Evolutionary conservation across 2,329 filamentous ascomycete genomes (phyloP).

Genomic region (Fusarium sp.): DNA sequence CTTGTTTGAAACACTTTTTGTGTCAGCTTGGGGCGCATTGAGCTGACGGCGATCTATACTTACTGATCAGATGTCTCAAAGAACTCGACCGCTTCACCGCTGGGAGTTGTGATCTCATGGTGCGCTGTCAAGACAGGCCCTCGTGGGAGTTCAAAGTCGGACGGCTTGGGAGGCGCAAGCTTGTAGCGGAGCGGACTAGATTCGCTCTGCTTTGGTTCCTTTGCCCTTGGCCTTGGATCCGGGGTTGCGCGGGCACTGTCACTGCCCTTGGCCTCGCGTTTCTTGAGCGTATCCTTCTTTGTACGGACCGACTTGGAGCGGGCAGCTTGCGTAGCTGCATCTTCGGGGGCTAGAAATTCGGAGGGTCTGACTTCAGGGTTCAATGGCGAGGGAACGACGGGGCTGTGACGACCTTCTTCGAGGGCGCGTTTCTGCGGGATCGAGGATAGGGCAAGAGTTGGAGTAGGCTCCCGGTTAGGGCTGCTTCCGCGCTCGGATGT

Average conservation of each 20-base stretch:
- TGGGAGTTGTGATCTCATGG: slow-evolving; percentile 62
- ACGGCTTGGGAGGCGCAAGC: slow-evolving; percentile 70
- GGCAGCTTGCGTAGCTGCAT: slow-evolving; percentile 56
- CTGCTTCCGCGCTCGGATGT: slow-evolving; percentile 52
- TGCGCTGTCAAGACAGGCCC: slow-evolving; percentile 69
- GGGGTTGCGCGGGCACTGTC: slow-evolving; percentile 68
- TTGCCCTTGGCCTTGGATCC: slow-evolving; percentile 65
- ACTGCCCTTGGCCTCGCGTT: slow-evolving; percentile 71
- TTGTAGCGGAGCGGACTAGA: slow-evolving; percentile 70
- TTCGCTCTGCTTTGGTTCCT: slow-evolving; percentile 57
- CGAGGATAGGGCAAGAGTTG: slow-evolving; percentile 56
- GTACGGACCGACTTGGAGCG: slow-evolving; percentile 58
- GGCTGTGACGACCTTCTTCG: slow-evolving; percentile 74
- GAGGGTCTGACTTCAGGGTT: slow-evolving; percentile 71
- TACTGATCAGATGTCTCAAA: slow-evolving; percentile 75
- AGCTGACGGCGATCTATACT: slow-evolving; percentile 43
- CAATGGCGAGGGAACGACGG: slow-evolving; percentile 78
- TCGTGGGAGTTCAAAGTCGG: slow-evolving; percentile 71
- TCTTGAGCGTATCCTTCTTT: slow-evolving; percentile 77
- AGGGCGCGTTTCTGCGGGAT: slow-evolving; percentile 74
- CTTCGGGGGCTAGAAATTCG: slow-evolving; percentile 56
- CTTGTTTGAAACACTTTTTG: slow-evolving; percentile 69
- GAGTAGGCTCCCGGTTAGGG: slow-evolving; percentile 57
- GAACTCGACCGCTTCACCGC: slow-evolving; percentile 67
- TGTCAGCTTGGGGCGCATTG: slow-evolving; percentile 8